Percentiles rank a stretch among this genome's conserved stretches.
These are phyloP conservation scores for Fusarium goolgardi DNA, from an alignment of 2,329 filamentous ascomycete species.

Conservation along the genomic window DNA sequence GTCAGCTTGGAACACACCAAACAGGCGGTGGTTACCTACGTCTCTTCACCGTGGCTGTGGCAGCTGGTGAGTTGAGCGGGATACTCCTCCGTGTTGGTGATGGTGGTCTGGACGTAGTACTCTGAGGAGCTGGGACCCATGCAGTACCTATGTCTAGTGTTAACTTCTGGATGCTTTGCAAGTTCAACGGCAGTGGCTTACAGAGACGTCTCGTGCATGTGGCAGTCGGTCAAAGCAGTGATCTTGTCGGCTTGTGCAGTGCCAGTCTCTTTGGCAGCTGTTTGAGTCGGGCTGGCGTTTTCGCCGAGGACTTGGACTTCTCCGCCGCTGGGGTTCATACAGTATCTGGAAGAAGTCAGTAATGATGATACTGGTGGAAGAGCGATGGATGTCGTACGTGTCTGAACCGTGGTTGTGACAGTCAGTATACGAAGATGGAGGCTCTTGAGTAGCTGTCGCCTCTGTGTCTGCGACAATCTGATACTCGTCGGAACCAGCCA, in stretches of 20 bases:
- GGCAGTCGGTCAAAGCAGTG: slow-evolving; percentile 55
- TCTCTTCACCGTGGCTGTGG: slow-evolving; percentile 68
- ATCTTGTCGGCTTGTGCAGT: slow-evolving; percentile 35
- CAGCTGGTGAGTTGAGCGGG: slow-evolving; percentile 73
- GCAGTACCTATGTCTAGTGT: slow-evolving; percentile 51
- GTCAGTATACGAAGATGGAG: slow-evolving; percentile 42
- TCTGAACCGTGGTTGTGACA: slow-evolving; percentile 42
- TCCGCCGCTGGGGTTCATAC: slow-evolving; percentile 43
- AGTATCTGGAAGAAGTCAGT: slow-evolving; percentile 33
- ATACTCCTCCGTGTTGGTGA: slow-evolving; percentile 65
- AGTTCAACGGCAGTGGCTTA: slow-evolving; percentile 37
- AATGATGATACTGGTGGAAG: rapidly evolving
- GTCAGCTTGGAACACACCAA: background rate
- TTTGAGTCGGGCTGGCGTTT: slow-evolving; percentile 18
- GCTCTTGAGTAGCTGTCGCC: slow-evolving; percentile 34
- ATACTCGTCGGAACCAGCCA: slow-evolving; percentile 39
- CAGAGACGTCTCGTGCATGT: slow-evolving; percentile 55
- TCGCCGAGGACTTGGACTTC: slow-evolving; percentile 41
- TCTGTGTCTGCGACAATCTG: slow-evolving; percentile 28
- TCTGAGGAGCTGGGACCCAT: slow-evolving; percentile 55
- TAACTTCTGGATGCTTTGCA: rapidly evolving
- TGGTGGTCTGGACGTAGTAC: slow-evolving; percentile 58
- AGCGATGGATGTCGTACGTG: slow-evolving; percentile 7
- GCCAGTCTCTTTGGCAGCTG: slow-evolving; percentile 29
- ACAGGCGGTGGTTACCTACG: slow-evolving; percentile 52